These are phyloP conservation scores for Rubus parviflorus DNA, from an alignment of 306 rosid genomes.

Conservation along the genomic window DNA sequence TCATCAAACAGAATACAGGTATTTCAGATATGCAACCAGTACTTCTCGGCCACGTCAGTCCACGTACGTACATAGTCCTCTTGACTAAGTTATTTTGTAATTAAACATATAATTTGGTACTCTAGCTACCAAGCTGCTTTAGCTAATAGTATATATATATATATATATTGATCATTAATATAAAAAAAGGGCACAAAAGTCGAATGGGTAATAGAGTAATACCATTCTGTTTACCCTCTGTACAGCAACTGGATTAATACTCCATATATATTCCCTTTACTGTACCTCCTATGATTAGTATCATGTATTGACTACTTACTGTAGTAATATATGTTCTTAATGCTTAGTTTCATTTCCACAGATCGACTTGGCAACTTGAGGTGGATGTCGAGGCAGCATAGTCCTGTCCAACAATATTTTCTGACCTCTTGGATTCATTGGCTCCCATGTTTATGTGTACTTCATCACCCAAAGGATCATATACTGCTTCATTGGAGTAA, in stretches of 20 bases:
- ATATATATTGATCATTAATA: not conserved
- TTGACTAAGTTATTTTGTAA: not conserved
- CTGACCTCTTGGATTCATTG: conserved; percentile 37
- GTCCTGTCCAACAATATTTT: conserved; percentile 35
- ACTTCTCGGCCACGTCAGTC: not conserved
- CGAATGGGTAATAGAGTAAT: conserved; percentile 5
- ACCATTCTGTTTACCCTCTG: conserved; percentile 39
- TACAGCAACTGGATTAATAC: conserved; percentile 44
- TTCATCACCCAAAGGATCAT: conserved; percentile 37
- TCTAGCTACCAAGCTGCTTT: not conserved
- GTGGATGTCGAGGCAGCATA: conserved; percentile 58
- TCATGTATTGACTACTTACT: conserved; percentile 29
- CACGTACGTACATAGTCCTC: not conserved
- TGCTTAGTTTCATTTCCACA: conserved; percentile 60
- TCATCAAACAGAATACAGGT: not conserved
- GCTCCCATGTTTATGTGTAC: conserved; percentile 36
- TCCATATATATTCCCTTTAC: conserved; percentile 10
- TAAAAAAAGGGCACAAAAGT: conserved; percentile 4
- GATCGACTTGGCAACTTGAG: conserved; percentile 64
- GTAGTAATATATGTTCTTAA: not conserved
- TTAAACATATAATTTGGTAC: not conserved
- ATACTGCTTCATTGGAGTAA: conserved; percentile 43
- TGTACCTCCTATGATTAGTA: conserved; percentile 46
- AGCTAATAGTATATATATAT: not conserved
- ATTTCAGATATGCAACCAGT: conserved; percentile 24